Percentiles rank a stretch among this genome's conserved stretches.
Conservation (phyloP, 2,329 filamentous ascomycete genomes). For the Trichophyton equinum region DNA sequence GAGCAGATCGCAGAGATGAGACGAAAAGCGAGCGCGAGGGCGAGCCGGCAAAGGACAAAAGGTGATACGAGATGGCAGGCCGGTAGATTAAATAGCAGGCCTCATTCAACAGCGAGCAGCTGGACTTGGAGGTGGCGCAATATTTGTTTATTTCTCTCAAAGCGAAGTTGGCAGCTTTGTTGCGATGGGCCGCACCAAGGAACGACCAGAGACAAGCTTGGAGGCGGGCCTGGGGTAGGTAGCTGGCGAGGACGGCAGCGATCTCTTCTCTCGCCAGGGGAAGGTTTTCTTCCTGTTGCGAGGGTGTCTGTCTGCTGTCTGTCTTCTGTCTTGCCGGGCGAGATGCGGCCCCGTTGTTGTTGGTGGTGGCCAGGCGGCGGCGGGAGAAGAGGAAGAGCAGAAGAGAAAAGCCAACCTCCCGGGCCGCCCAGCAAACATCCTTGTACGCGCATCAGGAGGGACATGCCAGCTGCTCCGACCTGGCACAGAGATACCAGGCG, state of each 20-base stretch:
- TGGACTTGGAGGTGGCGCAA: background rate
- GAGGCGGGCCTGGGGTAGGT: background rate
- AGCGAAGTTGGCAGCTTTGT: constrained; percentile 4
- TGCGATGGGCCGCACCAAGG: background rate
- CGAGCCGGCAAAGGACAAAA: background rate
- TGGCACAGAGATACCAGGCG: background rate
- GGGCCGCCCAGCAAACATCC: background rate
- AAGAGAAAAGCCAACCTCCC: background rate
- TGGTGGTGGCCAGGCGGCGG: background rate
- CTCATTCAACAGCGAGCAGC: background rate
- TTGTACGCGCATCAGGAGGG: background rate
- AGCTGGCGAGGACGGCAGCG: background rate
- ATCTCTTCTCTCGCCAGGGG: background rate
- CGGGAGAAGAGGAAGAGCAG: background rate
- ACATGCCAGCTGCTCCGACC: background rate
- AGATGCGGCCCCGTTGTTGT: background rate
- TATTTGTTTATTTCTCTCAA: background rate
- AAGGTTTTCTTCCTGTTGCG: too few relatives aligned
- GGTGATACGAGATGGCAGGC: background rate
- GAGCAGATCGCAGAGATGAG: background rate
- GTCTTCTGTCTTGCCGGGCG: background rate
- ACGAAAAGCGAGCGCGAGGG: background rate
- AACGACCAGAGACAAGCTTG: background rate
- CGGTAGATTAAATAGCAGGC: background rate
- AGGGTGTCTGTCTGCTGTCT: background rate